phyloP scores from a whole-genome alignment of 2,329 filamentous ascomycete species.

The Apiospora koreana region DNA sequence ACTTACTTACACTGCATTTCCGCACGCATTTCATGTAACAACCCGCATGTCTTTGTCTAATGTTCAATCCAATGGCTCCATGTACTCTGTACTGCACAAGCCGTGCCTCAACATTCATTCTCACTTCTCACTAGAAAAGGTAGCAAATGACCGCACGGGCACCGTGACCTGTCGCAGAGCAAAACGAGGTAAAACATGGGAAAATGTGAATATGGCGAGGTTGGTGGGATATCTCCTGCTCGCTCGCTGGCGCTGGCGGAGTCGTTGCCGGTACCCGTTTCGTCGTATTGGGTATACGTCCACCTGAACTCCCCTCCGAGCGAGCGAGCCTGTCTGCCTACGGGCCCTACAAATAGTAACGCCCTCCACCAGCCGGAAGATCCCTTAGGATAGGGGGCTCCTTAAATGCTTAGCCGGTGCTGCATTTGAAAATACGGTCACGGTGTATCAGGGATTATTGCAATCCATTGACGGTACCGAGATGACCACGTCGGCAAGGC shows the following conservation, averaged over 20 bases:
- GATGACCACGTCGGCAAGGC: neutral
- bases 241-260: neutral
- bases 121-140: neutral
- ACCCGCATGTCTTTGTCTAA: slow-evolving; percentile 1
- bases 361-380: neutral
- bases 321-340: neutral
- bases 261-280: neutral
- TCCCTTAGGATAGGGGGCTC: neutral
- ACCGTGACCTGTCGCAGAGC: neutral
- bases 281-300: neutral
- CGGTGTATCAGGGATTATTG: neutral
- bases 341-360: neutral
- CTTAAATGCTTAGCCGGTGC: neutral
- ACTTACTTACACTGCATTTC: neutral
- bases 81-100: neutral
- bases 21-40: neutral
- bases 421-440: neutral
- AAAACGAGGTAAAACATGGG: slow-evolving; percentile 1
- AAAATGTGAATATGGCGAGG: neutral
- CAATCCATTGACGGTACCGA: neutral
- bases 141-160: neutral
- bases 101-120: neutral
- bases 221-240: neutral
- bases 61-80: neutral
- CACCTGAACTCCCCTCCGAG: neutral